Evolutionary conservation across 2,329 filamentous ascomycete species (phyloP), one percentile per base, ranked within the genome.

Genomic region (Chrysoporthe puriensis): DNA sequence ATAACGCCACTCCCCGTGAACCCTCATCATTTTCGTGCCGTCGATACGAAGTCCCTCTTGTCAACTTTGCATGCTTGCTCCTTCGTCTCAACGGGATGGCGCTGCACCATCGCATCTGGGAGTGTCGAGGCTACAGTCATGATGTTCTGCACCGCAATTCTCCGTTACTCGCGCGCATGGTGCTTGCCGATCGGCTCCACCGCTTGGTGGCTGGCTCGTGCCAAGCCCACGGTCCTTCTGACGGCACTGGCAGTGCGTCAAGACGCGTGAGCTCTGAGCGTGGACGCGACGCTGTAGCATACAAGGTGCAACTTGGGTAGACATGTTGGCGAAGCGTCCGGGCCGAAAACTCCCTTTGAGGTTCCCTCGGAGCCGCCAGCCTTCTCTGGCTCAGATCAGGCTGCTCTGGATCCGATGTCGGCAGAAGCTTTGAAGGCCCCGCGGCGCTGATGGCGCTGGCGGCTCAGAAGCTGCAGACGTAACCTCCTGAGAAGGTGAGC

Each of bases 401-500:
- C 26, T 32, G 50, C 26, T 54, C 26, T 13, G 54, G 2, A 40
- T 40, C 18, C 18, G 18, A 40, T 32, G 34, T n/a, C 32, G 11
- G 18, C 34, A 40, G 18, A 18, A 13, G 9, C 44, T 4, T n/a
- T 3, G 7, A 26, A 40, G 32, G 26, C 34, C 32, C 4, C 14
- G 34, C 13, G 5, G 32, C 54, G 18, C 34, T 40, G 34, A 57
- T n/a, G 16, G 16, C 34, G n/a, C 6, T 14, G 54, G n/a, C 13
- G 34, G 34, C 34, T 57, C 54, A 57, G 16, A 57, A 57, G 13
- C 54, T 57, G 54, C 54, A 57, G 32, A 57, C 54, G 34, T 57
- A 57, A 9, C 54, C 54, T 40, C 57, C 67, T 3, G 42, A 21
- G 43, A 63, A 63, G 65, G 67, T 52, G 50, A 63, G 52, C 54